phyloP scores from a whole-genome alignment of 106 monocot genomes.

The Acorus gramineus region DNA sequence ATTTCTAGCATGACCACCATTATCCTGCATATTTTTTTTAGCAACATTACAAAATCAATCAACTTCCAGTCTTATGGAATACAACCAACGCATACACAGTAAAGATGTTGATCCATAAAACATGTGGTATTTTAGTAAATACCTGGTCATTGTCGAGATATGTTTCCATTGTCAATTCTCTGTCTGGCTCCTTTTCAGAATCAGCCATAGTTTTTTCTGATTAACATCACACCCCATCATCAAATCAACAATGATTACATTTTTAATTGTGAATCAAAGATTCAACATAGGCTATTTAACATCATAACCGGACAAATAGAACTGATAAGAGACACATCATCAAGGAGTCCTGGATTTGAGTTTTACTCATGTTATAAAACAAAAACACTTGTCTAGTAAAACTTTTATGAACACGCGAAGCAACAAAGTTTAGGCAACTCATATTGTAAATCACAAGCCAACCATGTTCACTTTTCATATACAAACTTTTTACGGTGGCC shows the following conservation, averaged over 20 bases:
- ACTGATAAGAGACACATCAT: too few species aligned
- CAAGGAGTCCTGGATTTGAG: too few species aligned
- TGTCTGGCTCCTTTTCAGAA: constrained; percentile 13
- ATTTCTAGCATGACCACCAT: constrained; percentile 60
- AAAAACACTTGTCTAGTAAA: too few species aligned
- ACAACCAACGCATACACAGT: background rate
- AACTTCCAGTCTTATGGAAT: background rate
- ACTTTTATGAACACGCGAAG: too few species aligned
- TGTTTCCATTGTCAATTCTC: constrained; percentile 15
- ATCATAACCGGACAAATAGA: too few species aligned
- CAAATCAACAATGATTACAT: background rate
- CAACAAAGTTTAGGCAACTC: too few species aligned
- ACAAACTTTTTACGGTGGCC: too few species aligned
- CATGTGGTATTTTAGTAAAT: background rate
- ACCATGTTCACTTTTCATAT: too few species aligned
- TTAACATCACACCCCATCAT: background rate
- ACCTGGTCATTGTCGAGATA: constrained; percentile 35
- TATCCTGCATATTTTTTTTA: constrained; percentile 27
- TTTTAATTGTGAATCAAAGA: background rate
- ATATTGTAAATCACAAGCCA: too few species aligned
- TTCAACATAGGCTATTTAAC: too few species aligned
- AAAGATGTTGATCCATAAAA: too few species aligned
- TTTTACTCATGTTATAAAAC: too few species aligned
- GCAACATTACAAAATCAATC: background rate
- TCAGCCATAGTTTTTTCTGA: constrained; percentile 13